A percentile compares a stretch with the other conserved stretches of the same genome.
These are phyloP conservation scores for Suillus subluteus DNA, from an alignment of 768 basidiomycete genomes.

Conservation along the genomic window DNA sequence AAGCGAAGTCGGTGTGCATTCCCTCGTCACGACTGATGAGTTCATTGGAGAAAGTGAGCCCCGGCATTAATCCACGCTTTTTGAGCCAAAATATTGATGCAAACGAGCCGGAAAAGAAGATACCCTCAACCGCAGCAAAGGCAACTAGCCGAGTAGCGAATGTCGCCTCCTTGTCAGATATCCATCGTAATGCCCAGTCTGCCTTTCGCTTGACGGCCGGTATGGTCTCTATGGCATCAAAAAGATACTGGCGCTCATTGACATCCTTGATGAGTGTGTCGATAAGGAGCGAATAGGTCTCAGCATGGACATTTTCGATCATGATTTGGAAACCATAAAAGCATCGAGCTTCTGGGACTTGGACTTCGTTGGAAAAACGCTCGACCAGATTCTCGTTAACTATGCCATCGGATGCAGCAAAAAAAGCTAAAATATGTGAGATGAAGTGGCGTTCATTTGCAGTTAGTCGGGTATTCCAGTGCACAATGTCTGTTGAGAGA, in stretches of 20 bases:
- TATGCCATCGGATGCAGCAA: constrained; percentile 94
- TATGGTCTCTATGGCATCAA: constrained; percentile 92
- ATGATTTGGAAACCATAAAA: constrained; percentile 99
- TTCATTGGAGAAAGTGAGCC: constrained; percentile 96
- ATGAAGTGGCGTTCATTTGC: constrained; percentile 86
- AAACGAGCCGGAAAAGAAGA: constrained; percentile 95
- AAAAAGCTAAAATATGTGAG: constrained; percentile 93
- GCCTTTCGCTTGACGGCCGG: constrained; percentile 93
- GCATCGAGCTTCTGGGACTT: constrained; percentile 89
- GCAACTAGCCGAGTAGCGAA: constrained; percentile 92
- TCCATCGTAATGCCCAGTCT: constrained; percentile 95
- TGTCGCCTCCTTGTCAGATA: constrained; percentile 74
- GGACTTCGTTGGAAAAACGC: constrained; percentile 92
- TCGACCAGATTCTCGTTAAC: constrained; percentile 96
- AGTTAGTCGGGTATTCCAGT: constrained; percentile 85
- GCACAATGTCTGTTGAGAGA: constrained; percentile 79
- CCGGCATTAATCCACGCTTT: constrained; percentile 96
- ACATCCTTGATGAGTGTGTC: constrained; percentile 92
- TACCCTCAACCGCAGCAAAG: constrained; percentile 95
- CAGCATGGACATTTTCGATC: constrained; percentile 98
- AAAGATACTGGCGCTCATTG: constrained; percentile 75
- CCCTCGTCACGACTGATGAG: constrained; percentile 96
- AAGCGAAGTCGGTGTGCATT: constrained; percentile 96
- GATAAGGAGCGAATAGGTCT: constrained; percentile 95
- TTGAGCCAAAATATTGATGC: constrained; percentile 97